Evolutionary conservation across 495 filamentous ascomycete species (phyloP).

Genomic region (Corynascus novoguineensis): DNA sequence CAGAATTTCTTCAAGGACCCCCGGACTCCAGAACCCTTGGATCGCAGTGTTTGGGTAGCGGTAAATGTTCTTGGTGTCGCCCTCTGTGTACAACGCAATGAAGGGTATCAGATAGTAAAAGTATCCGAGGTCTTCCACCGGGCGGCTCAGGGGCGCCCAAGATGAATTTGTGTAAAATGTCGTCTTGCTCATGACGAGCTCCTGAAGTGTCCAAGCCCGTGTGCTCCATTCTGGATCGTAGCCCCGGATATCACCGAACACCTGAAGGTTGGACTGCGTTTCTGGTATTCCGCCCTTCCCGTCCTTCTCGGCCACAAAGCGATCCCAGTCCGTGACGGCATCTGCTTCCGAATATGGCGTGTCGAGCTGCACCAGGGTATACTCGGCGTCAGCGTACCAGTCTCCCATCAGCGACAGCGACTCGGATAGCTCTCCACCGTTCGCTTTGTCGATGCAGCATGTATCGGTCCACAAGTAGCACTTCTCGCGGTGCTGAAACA

Average conservation of each 20-base stretch:
- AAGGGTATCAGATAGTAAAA: constrained; percentile 40
- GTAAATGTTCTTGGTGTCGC: constrained; percentile 23
- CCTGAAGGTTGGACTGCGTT: constrained; percentile 14
- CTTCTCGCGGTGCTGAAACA: constrained; percentile 33
- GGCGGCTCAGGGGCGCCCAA: constrained; percentile 34
- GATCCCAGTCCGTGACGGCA: constrained; percentile 26
- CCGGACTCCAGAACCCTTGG: background rate
- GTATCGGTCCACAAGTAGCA: constrained; percentile 47
- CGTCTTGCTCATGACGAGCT: constrained; percentile 45
- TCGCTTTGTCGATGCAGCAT: constrained; percentile 45
- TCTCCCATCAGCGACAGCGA: constrained; percentile 45
- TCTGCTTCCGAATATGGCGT: constrained; percentile 22
- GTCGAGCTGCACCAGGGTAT: constrained; percentile 45
- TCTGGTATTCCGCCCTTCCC: background rate
- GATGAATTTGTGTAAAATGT: constrained; percentile 41
- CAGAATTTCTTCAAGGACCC: background rate
- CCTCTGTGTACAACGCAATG: constrained; percentile 28
- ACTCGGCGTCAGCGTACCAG: constrained; percentile 46
- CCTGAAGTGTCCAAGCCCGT: constrained; percentile 46
- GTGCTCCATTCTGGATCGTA: constrained; percentile 36
- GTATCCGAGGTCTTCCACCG: constrained; percentile 35
- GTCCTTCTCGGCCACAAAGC: constrained; percentile 17
- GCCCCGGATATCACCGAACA: constrained; percentile 21
- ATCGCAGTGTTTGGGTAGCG: background rate
- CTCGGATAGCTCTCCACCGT: constrained; percentile 36